A percentile compares a stretch with the other conserved stretches of the same genome.
These are phyloP conservation scores for Lactifluus hygrophoroides DNA, from an alignment of 768 basidiomycete species.

Conservation along the genomic window DNA sequence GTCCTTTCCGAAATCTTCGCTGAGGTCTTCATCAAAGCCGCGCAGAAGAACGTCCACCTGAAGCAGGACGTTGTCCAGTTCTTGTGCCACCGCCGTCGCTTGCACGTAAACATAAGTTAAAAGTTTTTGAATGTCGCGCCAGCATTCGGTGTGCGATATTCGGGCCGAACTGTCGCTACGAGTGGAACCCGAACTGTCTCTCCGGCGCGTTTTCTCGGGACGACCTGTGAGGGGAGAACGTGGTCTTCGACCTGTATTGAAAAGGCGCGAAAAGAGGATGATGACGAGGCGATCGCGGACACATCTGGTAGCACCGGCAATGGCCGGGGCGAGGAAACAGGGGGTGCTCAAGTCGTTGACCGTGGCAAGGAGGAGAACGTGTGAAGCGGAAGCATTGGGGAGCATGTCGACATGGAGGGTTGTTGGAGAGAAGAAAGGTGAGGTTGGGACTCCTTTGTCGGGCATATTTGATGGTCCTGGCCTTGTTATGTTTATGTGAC, in stretches of 20 bases:
- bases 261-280: constrained; percentile 55
- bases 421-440: background rate
- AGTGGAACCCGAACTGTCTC: constrained; percentile 6
- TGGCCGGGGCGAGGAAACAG: constrained; percentile 46
- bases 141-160: constrained; percentile 40
- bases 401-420: constrained; percentile 15
- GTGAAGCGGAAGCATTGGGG: constrained; percentile 19
- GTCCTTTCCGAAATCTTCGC: constrained; percentile 30
- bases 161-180: constrained; percentile 10
- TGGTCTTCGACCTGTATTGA: constrained; percentile 30
- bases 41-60: constrained; percentile 70
- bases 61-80: constrained; percentile 60
- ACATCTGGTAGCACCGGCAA: constrained; percentile 39
- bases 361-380: constrained; percentile 43
- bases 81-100: constrained; percentile 67
- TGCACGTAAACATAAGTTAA: constrained; percentile 81
- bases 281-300: constrained; percentile 48
- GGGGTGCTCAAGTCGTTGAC: constrained; percentile 43
- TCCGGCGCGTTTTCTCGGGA: constrained; percentile 2
- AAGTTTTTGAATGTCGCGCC: constrained; percentile 64
- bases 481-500: too few species aligned
- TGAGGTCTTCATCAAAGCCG: constrained; percentile 40
- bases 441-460: background rate
- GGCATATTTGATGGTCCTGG: background rate
- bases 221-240: constrained; percentile 1